Percentiles rank a stretch among this genome's conserved stretches.
Evolutionary conservation across 345 rosid genomes (phyloP).

Genomic region (Toxicodendron radicans): DNA sequence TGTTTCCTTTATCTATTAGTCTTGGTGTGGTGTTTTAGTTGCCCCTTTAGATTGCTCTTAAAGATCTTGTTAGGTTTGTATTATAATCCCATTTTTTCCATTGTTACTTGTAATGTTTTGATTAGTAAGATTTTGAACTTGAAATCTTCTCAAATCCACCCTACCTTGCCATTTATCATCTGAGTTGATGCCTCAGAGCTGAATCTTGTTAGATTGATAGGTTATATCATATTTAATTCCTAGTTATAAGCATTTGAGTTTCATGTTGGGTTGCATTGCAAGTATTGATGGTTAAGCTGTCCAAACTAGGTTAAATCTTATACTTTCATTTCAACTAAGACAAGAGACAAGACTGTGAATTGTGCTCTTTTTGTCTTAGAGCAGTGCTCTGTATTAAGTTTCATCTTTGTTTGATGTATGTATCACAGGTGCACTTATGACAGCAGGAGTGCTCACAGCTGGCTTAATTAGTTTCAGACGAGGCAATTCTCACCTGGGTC

Average conservation of each 20-base stretch:
- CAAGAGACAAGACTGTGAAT: background rate
- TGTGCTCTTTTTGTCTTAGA: too few species aligned
- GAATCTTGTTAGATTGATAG: background rate
- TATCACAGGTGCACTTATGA: constrained; percentile 73
- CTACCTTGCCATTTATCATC: background rate
- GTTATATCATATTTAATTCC: background rate
- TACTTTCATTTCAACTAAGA: background rate
- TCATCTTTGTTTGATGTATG: constrained; percentile 13
- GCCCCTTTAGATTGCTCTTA: too few species aligned
- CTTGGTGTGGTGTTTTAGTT: background rate
- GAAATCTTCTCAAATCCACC: background rate
- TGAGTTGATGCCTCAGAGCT: background rate
- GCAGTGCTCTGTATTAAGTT: background rate
- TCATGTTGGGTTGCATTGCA: background rate
- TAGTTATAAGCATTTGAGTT: constrained; percentile 1
- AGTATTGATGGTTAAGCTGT: background rate
- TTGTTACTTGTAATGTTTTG: background rate
- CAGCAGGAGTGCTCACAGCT: constrained; percentile 97
- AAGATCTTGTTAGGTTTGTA: background rate
- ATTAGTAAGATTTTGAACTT: too few species aligned
- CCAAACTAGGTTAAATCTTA: background rate
- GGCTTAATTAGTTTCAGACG: constrained; percentile 82
- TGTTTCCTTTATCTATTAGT: background rate
- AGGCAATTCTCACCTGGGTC: constrained; percentile 77
- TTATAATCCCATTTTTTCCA: background rate